Percentiles rank a stretch among this genome's conserved stretches.
These are phyloP conservation scores for Orobanche coerulescens DNA, from an alignment of 257 asterid genomes.

Conservation along the genomic window DNA sequence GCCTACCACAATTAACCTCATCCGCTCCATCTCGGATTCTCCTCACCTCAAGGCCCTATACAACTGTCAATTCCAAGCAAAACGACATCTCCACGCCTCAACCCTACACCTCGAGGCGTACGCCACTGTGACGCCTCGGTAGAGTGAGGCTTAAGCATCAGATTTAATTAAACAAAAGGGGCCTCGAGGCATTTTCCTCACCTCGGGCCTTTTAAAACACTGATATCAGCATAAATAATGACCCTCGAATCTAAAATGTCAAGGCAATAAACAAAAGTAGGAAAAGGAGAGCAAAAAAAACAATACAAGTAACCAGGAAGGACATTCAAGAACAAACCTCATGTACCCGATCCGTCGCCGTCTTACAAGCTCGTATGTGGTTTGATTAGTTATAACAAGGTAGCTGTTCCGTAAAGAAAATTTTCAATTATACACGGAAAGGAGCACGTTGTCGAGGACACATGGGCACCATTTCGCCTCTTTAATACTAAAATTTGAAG, in stretches of 20 bases:
- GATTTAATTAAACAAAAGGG: too few relatives aligned
- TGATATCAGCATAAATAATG: neutral
- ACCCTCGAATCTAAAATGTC: neutral
- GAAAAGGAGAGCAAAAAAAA: neutral
- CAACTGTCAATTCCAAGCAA: too few relatives aligned
- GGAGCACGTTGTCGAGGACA: neutral
- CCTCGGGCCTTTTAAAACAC: too few relatives aligned
- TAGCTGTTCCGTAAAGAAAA: slow-evolving; percentile 53
- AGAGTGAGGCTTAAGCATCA: too few relatives aligned
- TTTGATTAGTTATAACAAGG: slow-evolving; percentile 85
- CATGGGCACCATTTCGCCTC: neutral
- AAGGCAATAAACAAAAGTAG: slow-evolving; percentile 2
- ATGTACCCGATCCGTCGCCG: slow-evolving; percentile 73
- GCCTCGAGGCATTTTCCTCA: too few relatives aligned
- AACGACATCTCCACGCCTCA: too few relatives aligned
- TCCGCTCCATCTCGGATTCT: too few relatives aligned
- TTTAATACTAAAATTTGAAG: slow-evolving; percentile 9
- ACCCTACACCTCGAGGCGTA: too few relatives aligned
- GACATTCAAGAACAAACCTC: slow-evolving; percentile 44
- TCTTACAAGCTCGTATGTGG: slow-evolving; percentile 91
- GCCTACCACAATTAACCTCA: too few relatives aligned
- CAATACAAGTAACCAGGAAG: neutral
- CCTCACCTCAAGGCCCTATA: too few relatives aligned
- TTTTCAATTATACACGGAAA: slow-evolving; percentile 15
- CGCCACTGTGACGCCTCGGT: too few relatives aligned